Evolutionary conservation across 31 red algal genomes (phyloP).

Genomic region (Endocladia muricata): DNA sequence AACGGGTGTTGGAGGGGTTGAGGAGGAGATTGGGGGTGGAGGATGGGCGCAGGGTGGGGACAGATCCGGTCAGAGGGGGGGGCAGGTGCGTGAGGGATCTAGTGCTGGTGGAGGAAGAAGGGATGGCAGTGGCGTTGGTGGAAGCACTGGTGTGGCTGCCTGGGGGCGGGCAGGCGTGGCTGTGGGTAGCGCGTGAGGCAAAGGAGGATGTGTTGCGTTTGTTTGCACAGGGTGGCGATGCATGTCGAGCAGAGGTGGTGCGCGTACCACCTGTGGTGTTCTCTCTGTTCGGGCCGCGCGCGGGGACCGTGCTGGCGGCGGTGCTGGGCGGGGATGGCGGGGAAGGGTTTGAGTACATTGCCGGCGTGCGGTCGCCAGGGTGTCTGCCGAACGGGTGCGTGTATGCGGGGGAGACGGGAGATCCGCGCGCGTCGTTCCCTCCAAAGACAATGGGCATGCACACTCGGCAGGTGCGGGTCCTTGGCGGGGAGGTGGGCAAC

Average conservation of each 20-base stretch:
- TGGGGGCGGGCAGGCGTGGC: conserved; percentile 15
- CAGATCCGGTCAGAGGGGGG: conserved; percentile 5
- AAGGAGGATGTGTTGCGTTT: background rate
- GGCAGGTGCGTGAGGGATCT: background rate
- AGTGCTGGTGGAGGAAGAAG: background rate
- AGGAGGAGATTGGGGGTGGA: background rate
- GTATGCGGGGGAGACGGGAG: background rate
- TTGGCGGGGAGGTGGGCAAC: background rate
- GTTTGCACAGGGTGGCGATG: background rate
- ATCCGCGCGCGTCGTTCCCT: conserved; percentile 26
- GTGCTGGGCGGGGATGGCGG: background rate
- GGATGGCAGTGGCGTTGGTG: background rate
- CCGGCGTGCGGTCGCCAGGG: background rate
- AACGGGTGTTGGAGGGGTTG: background rate
- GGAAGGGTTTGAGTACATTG: background rate
- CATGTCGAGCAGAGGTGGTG: background rate
- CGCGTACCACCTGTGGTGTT: background rate
- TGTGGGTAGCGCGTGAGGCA: conserved; percentile 15
- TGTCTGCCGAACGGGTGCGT: conserved; percentile 12
- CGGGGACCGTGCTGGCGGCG: conserved; percentile 13
- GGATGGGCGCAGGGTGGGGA: background rate
- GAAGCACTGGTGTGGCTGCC: conserved; percentile 14
- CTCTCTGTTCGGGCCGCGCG: conserved; percentile 15
- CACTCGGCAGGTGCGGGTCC: background rate
- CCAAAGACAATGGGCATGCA: conserved; percentile 23